Evolutionary conservation across 768 basidiomycete species (phyloP).

Genomic region (Suillus decipiens): DNA sequence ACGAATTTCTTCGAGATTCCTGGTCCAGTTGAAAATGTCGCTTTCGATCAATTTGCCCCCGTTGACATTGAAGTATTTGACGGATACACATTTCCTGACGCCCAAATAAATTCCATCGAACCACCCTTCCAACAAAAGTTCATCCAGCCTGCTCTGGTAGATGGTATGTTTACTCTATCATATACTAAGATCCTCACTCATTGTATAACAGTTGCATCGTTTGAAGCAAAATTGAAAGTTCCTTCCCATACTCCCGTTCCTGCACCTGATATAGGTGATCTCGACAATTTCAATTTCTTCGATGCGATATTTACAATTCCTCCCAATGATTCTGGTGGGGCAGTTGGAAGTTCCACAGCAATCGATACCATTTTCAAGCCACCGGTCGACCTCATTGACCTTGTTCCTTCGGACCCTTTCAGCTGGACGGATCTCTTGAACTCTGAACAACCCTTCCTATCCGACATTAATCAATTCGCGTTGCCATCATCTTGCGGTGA

Average conservation of each 20-base stretch:
- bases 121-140: background rate
- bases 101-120: background rate
- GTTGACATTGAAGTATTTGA: slow-evolving; percentile 38
- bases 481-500: background rate
- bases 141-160: background rate
- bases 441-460: background rate
- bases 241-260: background rate
- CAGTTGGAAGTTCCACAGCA: background rate
- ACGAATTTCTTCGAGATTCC: slow-evolving; percentile 33
- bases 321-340: background rate
- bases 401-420: background rate
- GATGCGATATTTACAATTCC: background rate
- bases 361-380: background rate
- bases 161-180: background rate
- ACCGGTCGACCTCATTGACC: background rate
- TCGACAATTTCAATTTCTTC: background rate
- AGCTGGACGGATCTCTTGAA: background rate
- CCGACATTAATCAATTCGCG: background rate
- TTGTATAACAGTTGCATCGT: background rate
- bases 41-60: slow-evolving; percentile 26
- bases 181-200: background rate
- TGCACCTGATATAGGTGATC: background rate
- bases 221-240: background rate
- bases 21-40: slow-evolving; percentile 21
- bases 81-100: slow-evolving; percentile 23